A percentile compares a stretch with the other conserved stretches of the same genome.
Conservation (phyloP, 306 rosid species). For the Gleditsia sinensis region DNA sequence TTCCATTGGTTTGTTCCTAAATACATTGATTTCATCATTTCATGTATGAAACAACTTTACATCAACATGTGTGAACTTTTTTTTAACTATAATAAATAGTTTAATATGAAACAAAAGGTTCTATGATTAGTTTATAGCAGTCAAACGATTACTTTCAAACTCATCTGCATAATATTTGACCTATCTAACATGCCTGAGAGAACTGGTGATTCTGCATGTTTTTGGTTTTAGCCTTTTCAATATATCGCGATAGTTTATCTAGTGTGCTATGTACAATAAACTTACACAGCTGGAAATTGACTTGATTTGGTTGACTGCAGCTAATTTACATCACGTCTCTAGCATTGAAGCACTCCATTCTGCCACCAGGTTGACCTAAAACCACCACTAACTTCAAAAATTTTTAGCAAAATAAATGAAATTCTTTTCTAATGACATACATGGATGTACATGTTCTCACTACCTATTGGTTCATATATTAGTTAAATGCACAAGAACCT, state of each 20-base stretch:
- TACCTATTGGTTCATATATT: constrained; percentile 17
- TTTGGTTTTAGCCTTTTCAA: too few relatives aligned
- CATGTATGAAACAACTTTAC: too few relatives aligned
- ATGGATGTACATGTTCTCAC: background rate
- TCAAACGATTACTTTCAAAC: background rate
- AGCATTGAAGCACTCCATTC: constrained; percentile 91
- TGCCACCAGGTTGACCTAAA: constrained; percentile 69
- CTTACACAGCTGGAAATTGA: constrained; percentile 21
- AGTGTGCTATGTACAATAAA: constrained; percentile 12
- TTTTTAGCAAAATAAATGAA: background rate
- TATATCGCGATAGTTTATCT: background rate
- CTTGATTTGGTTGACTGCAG: constrained; percentile 54
- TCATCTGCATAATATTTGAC: constrained; percentile 19
- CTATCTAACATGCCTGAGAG: background rate
- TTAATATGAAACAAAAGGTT: background rate
- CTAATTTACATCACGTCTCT: constrained; percentile 70
- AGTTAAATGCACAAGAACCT: constrained; percentile 9
- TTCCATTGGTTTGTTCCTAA: constrained; percentile 4
- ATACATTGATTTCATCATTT: too few relatives aligned
- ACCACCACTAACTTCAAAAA: background rate
- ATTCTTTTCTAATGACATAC: background rate
- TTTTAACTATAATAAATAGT: too few relatives aligned
- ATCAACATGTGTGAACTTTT: too few relatives aligned
- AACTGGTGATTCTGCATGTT: too few relatives aligned
- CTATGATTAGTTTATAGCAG: constrained; percentile 8